Base-by-base conservation (phyloP, 345 rosid species). In the Eucalyptus cloeziana region DNA sequence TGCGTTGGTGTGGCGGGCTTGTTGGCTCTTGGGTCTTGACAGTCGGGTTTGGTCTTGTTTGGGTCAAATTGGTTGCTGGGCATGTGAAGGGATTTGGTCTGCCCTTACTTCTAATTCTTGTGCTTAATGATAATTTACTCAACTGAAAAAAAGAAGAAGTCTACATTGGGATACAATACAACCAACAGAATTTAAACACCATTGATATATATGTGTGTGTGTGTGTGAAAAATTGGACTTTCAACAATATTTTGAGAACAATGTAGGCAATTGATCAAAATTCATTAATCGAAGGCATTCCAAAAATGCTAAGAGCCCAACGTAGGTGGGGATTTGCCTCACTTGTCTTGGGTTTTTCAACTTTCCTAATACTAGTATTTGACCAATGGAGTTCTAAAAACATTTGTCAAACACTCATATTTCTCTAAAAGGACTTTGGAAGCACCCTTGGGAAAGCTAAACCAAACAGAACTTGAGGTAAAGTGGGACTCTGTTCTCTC, bases 381-480 rank as follows among this genome's bases (percentile, higher is more conserved):
- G 24, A 52, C 58, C 10, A 52, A 52, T 52, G 24, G 58, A 52
- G 24, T 52, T 1, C 58, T 52, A 7, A 52, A 52, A 19, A 52
- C 24, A 52, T 52, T 52, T 52, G 56, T 52, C 24, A 19, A 52
- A 52, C 24, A 7, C 10, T 19, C 58, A 52, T 52, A 52, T 19
- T 52, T 52, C 10, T 19, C 2, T 0, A 7, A 52, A 19, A 52
- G 24, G 58, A 0, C 10, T 52, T 52, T 52, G 25, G 9, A 52
- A 52, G 10, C 5, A 1, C 0, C 10, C 0, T 19, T 52, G 10
- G 4, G 10, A 52, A 19, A 52, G 24, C 56, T 0, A 1, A 52
- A 52, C 25, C 58, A 52, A 52, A 52, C 0, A 4, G 1, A 52
- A 52, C 24, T 52, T 19, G 2, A 33, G 80, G 80, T 22, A 33